Evolutionary conservation across 345 rosid species (phyloP), one percentile per base, ranked within the genome.

Genomic region (Chamaenerion angustifolium): DNA sequence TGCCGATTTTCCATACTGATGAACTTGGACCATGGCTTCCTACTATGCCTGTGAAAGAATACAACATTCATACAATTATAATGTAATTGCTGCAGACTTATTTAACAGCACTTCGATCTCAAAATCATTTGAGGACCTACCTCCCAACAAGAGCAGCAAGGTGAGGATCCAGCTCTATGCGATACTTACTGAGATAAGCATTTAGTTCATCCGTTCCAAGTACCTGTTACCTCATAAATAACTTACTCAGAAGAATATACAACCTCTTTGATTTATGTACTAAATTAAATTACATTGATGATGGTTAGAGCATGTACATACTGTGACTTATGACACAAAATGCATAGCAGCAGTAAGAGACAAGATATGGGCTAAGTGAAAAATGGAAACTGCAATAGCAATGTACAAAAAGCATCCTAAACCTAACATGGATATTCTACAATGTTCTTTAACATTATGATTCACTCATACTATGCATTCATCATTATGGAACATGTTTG

Each of bases 1-100:
- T 87, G 96, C 55, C 82, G 93, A 74, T 92, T 92, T 15, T 92
- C 98, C 37, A 66, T 70, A 69, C 76, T 87, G 42, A 84, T 79
- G 69, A 92, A 87, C 68, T 80, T 92, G 10, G 85, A 49, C 98
- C 96, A 92, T 35, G 96, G 93, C 70, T 84, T 92, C 60, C 95
- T 80, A 58, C 85, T 82, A 68, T 87, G 98, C 73, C 98, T 82
- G 64, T 7, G 43, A 35, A 37, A 11, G 12, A 52, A 14, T 12
- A 52, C 17, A 14, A 19, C 11, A 45, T 27, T 16, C 31, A 16
- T 15, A 31, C 37, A 31, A 7, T 31, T 31, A 5, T 1, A 31
- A 5, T 31, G 5, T 7, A 31, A 23, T 8, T 8, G 19, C 56
- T 42, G 43, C 43, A 46, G 37, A 12, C 18, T 16, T 46, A 51